Conservation (phyloP, 1,284 basidiomycete species). For the Pterulicium gracile region DNA sequence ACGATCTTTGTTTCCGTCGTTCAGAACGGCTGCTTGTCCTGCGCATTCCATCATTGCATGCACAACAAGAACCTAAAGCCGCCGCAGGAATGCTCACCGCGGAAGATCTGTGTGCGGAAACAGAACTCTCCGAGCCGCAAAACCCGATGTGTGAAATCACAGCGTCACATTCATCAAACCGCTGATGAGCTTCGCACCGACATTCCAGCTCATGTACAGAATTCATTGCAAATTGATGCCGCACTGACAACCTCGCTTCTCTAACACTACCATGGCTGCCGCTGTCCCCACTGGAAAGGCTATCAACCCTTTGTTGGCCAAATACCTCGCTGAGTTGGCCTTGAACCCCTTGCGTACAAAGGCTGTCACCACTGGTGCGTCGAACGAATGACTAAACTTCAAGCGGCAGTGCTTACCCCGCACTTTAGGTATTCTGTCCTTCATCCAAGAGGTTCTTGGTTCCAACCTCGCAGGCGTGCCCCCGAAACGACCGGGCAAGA, state of each 20-base stretch:
- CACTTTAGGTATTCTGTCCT: slow-evolving; percentile 48
- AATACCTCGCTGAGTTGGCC: slow-evolving; percentile 53
- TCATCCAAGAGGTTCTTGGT: slow-evolving; percentile 75
- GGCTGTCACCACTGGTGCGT: slow-evolving; percentile 53
- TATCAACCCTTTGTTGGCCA: slow-evolving; percentile 45
- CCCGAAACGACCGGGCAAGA: slow-evolving; percentile 34
- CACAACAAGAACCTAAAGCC: too few species aligned
- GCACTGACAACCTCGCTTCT: background rate
- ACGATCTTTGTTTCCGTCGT: too few species aligned
- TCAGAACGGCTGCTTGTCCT: too few species aligned
- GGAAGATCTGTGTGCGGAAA: too few species aligned
- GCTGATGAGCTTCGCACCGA: too few species aligned
- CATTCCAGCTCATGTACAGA: too few species aligned
- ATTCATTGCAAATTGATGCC: too few species aligned
- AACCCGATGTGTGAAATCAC: too few species aligned
- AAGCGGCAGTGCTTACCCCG: slow-evolving; percentile 3
- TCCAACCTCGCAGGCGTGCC: slow-evolving; percentile 57
- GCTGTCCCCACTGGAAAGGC: slow-evolving; percentile 18
- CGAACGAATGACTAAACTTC: background rate
- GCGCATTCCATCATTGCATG: too few species aligned
- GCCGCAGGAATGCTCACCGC: too few species aligned
- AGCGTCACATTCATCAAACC: too few species aligned
- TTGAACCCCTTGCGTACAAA: slow-evolving; percentile 67
- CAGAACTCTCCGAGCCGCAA: too few species aligned
- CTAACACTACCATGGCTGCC: slow-evolving; percentile 21